Evolutionary conservation across 2,329 filamentous ascomycete species (phyloP).

Genomic region (Pseudogymnoascus sp.): DNA sequence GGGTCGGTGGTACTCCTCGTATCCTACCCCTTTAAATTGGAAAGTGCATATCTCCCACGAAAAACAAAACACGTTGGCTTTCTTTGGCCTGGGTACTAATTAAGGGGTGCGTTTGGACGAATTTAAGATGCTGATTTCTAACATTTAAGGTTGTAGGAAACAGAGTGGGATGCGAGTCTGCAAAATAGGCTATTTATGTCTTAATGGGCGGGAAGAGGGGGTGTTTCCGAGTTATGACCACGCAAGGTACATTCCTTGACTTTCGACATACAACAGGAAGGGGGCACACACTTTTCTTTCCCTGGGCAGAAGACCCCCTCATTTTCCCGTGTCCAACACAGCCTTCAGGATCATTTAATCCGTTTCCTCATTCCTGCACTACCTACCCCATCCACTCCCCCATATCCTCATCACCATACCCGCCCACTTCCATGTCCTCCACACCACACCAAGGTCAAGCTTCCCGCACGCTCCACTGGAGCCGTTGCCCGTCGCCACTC

Average conservation of each 20-base stretch:
- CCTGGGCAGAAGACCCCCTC: background rate
- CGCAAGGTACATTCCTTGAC: background rate
- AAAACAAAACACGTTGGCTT: background rate
- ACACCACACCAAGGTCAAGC: background rate
- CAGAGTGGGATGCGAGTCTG: background rate
- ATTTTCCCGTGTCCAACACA: background rate
- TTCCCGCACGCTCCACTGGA: background rate
- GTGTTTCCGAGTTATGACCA: background rate
- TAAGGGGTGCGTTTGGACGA: background rate
- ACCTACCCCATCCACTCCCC: background rate
- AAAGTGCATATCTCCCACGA: background rate
- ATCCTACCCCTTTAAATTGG: background rate
- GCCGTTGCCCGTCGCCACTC: background rate
- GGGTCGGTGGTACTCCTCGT: background rate
- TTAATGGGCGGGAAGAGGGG: background rate
- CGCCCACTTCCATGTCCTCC: background rate
- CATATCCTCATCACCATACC: background rate
- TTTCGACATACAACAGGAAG: background rate
- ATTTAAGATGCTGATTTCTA: background rate
- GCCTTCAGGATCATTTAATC: background rate
- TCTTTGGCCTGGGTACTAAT: background rate
- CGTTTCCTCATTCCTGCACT: background rate
- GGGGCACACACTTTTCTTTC: background rate
- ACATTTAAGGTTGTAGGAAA: background rate
- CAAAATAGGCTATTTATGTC: background rate